These are phyloP conservation scores for Venturia carpophila DNA, from an alignment of 2,329 filamentous ascomycete species.

Conservation along the genomic window DNA sequence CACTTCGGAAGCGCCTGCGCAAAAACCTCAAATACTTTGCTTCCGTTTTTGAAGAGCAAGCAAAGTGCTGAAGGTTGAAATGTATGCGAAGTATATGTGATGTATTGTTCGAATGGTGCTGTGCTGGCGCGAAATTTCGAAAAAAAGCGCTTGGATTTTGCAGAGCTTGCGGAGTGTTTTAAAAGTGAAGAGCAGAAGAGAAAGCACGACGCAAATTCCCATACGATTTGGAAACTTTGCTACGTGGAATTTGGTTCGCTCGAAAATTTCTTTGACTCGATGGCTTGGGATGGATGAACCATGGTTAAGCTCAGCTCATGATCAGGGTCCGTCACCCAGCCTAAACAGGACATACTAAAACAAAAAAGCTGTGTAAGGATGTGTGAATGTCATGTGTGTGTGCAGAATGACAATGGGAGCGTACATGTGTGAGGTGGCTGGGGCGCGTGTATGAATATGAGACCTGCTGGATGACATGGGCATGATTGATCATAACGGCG, in stretches of 20 bases:
- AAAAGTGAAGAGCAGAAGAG: conserved; percentile 8
- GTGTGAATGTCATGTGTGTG: too few species aligned
- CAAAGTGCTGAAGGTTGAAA: not conserved
- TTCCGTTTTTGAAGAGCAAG: not conserved
- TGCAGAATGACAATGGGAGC: too few species aligned
- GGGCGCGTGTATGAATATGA: too few species aligned
- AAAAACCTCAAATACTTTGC: not conserved
- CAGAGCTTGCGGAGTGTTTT: not conserved
- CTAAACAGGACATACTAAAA: not conserved
- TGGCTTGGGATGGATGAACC: not conserved
- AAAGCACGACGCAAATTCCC: not conserved
- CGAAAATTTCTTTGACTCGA: too few species aligned
- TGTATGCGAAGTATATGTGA: not conserved
- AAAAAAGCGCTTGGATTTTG: not conserved
- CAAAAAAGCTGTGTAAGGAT: not conserved
- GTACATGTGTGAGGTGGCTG: too few species aligned
- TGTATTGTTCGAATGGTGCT: not conserved
- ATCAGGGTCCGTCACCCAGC: not conserved
- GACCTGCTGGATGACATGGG: not conserved
- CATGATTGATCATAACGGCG: not conserved
- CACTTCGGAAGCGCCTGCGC: not conserved
- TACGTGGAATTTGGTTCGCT: not conserved
- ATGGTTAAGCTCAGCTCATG: not conserved
- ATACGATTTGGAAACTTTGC: not conserved
- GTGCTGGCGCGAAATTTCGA: not conserved